These are phyloP conservation scores for Aaosphaeria arxii DNA, from an alignment of 2,329 filamentous ascomycete genomes.

Conservation along the genomic window DNA sequence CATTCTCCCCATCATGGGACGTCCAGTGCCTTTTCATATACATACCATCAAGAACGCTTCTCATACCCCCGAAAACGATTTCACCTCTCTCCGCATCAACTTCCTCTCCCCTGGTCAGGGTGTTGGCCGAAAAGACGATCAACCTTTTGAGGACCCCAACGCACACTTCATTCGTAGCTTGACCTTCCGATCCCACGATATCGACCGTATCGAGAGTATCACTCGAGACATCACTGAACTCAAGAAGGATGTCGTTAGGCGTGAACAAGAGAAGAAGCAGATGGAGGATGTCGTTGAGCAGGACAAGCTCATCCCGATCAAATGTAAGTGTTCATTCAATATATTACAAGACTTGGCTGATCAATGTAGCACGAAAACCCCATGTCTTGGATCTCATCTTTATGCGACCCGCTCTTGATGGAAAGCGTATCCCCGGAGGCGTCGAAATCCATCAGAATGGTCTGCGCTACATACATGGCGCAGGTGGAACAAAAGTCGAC, in stretches of 20 bases:
- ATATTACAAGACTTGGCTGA: slow-evolving; percentile 6
- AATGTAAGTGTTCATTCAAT: slow-evolving; percentile 61
- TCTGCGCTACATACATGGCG: slow-evolving; percentile 85
- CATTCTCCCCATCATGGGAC: slow-evolving; percentile 93
- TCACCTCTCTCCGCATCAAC: slow-evolving; percentile 92
- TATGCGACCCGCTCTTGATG: slow-evolving; percentile 90
- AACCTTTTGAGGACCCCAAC: slow-evolving; percentile 93
- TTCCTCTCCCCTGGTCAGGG: slow-evolving; percentile 96
- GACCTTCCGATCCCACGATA: slow-evolving; percentile 89
- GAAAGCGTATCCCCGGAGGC: slow-evolving; percentile 92
- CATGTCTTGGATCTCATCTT: slow-evolving; percentile 91
- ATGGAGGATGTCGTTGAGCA: slow-evolving; percentile 99
- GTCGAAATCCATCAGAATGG: slow-evolving; percentile 98
- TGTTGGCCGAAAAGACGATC: slow-evolving; percentile 94
- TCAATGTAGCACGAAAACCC: slow-evolving; percentile 71
- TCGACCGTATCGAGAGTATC: slow-evolving; percentile 85
- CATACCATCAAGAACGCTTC: slow-evolving; percentile 98
- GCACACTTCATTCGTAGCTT: slow-evolving; percentile 95
- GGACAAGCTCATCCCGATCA: slow-evolving; percentile 91
- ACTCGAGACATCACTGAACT: slow-evolving; percentile 92
- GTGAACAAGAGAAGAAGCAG: slow-evolving; percentile 98
- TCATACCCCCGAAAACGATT: slow-evolving; percentile 94
- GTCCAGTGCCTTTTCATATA: slow-evolving; percentile 97
- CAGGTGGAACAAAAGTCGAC: slow-evolving; percentile 77
- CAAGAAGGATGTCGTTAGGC: slow-evolving; percentile 87